Evolutionary conservation across 1,284 basidiomycete genomes (phyloP).

Genomic region (Hypsizygus ulmarius): DNA sequence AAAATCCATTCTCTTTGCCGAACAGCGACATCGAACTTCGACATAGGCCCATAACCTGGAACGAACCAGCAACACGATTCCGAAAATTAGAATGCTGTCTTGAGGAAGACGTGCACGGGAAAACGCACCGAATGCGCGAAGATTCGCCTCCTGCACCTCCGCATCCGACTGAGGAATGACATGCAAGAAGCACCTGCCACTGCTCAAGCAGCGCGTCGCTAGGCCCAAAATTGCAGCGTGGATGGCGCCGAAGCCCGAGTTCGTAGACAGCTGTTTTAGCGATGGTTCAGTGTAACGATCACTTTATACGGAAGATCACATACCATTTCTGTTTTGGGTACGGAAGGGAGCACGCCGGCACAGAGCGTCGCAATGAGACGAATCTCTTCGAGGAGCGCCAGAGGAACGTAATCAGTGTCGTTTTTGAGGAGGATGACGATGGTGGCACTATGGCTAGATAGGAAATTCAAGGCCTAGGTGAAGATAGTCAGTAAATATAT

Average conservation of each 20-base stretch:
- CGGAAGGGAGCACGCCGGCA: constrained; percentile 59
- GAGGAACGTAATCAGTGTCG: constrained; percentile 59
- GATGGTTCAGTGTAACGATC: constrained; percentile 4
- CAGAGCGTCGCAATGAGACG: constrained; percentile 75
- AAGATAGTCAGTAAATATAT: background rate
- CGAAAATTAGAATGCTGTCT: no score
- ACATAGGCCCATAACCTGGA: constrained; percentile 49
- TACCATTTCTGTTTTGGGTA: constrained; percentile 78
- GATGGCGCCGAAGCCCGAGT: constrained; percentile 78
- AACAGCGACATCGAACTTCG: constrained; percentile 58
- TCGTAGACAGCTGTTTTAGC: constrained; percentile 48
- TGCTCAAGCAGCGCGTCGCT: constrained; percentile 73
- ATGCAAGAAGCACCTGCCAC: constrained; percentile 54
- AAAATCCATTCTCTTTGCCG: constrained; percentile 52
- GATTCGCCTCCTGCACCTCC: constrained; percentile 59
- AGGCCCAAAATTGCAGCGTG: constrained; percentile 80
- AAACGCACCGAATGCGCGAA: constrained; percentile 50
- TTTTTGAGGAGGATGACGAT: constrained; percentile 77
- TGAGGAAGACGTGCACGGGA: constrained; percentile 5
- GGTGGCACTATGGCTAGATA: constrained; percentile 78
- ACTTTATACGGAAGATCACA: constrained; percentile 21
- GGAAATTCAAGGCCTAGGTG: constrained; percentile 67
- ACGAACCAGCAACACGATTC: background rate
- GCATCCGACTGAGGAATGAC: constrained; percentile 70
- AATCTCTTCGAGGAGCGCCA: constrained; percentile 72